Conservation (phyloP, 495 filamentous ascomycete species). For the Geoglossum glabrum region DNA sequence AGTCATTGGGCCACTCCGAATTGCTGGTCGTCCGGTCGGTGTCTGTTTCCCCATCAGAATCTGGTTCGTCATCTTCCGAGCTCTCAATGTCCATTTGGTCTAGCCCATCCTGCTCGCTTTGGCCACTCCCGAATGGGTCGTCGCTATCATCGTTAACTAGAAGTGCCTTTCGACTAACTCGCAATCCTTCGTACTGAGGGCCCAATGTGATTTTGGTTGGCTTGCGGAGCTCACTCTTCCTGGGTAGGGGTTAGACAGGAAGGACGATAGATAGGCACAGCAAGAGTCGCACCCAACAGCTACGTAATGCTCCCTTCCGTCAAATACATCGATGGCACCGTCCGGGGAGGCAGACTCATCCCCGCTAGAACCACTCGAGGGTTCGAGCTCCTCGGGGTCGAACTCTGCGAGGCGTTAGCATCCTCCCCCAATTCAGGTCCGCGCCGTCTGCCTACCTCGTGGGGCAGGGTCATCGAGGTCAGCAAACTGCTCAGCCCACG, state of each 20-base stretch:
- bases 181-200: constrained; percentile 62
- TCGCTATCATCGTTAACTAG: constrained; percentile 21
- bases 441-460: constrained; percentile 26
- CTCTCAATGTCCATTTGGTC: constrained; percentile 13
- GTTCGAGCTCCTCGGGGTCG: constrained; percentile 62
- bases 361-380: constrained; percentile 24
- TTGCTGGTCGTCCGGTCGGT: constrained; percentile 44
- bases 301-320: constrained; percentile 64
- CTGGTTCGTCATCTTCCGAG: constrained; percentile 22
- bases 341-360: constrained; percentile 23
- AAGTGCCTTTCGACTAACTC: constrained; percentile 53
- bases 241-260: constrained; percentile 16
- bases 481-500: constrained; percentile 44
- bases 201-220: constrained; percentile 43
- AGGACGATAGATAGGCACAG: background rate
- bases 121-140: constrained; percentile 23
- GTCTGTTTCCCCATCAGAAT: constrained; percentile 43
- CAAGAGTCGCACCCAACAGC: constrained; percentile 41
- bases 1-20: constrained; percentile 58
- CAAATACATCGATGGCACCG: constrained; percentile 21
- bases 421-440: background rate
- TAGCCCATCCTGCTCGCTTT: constrained; percentile 19
- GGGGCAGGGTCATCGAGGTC: constrained; percentile 42
- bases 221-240: constrained; percentile 72
- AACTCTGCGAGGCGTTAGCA: constrained; percentile 36